Evolutionary conservation across 352 stramenopile genomes (phyloP).

Genomic region (Phytopythium boreale): DNA sequence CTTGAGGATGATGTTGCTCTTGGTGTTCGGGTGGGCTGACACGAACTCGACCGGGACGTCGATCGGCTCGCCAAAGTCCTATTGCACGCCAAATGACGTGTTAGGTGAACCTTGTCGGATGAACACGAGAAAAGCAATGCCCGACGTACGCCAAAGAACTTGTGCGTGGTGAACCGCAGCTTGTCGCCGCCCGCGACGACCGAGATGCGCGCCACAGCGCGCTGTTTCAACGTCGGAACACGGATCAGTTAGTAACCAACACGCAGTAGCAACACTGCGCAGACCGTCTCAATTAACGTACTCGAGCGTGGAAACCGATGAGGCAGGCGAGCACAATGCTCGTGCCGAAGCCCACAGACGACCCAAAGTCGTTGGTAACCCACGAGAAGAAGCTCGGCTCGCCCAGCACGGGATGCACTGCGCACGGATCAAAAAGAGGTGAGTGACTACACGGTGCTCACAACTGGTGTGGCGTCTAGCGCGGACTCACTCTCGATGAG

Average conservation of each 20-base stretch:
- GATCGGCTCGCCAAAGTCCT: conserved; percentile 62
- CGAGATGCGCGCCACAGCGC: conserved; percentile 75
- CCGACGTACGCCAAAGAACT: conserved; percentile 77
- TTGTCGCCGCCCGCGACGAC: conserved; percentile 75
- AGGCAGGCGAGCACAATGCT: conserved; percentile 76
- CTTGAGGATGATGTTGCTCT: conserved; percentile 88
- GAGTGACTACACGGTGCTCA: not conserved
- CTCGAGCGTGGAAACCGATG: conserved; percentile 77
- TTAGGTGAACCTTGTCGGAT: too few relatives aligned
- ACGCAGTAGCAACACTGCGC: not conserved
- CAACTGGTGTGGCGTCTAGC: not conserved
- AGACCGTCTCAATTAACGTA: conserved; percentile 14
- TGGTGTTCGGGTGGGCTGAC: conserved; percentile 77
- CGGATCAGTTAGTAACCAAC: not conserved
- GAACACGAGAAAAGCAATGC: not conserved
- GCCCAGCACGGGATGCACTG: conserved; percentile 58
- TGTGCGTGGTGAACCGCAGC: conserved; percentile 84
- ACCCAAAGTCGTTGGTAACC: conserved; percentile 77
- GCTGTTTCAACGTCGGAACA: conserved; percentile 21
- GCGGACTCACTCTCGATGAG: conserved; percentile 64
- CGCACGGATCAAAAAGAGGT: not conserved
- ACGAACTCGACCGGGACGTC: conserved; percentile 69
- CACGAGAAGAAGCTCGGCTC: conserved; percentile 82
- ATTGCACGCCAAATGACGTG: too few relatives aligned
- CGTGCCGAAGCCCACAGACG: conserved; percentile 75